Percentiles rank a stretch among this genome's conserved stretches.
phyloP scores from a whole-genome alignment of 2,329 filamentous ascomycete species.

The Cadophora luteo-olivacea region DNA sequence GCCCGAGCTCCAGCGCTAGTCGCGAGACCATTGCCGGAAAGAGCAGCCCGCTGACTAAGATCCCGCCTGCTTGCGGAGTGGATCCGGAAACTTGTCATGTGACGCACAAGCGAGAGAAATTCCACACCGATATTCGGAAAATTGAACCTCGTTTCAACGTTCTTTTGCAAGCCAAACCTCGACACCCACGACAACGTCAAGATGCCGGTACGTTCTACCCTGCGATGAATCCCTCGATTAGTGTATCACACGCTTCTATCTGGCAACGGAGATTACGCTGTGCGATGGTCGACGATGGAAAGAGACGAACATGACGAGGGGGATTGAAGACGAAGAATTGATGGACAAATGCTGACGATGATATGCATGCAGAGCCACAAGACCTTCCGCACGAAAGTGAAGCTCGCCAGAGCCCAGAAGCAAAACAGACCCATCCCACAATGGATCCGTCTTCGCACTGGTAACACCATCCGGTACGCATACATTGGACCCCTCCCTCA shows the following conservation, averaged over 20 bases:
- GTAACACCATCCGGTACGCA: constrained; percentile 96
- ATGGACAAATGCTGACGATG: constrained; percentile 30
- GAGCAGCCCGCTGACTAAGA: constrained; percentile 11
- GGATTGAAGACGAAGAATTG: constrained; percentile 19
- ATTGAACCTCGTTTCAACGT: neutral
- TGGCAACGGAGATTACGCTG: constrained; percentile 6
- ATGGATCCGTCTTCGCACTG: constrained; percentile 98
- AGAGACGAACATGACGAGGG: constrained; percentile 14
- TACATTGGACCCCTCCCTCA: constrained; percentile 13
- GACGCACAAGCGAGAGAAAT: constrained; percentile 11
- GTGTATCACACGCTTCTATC: neutral
- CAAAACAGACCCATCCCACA: constrained; percentile 99
- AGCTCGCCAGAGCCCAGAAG: constrained; percentile 99
- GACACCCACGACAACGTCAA: constrained; percentile 51
- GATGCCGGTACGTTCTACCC: constrained; percentile 58
- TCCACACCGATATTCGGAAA: constrained; percentile 17
- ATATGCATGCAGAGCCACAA: constrained; percentile 82
- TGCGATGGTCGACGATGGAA: constrained; percentile 7
- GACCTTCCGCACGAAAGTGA: constrained; percentile 99
- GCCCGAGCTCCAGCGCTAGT: constrained; percentile 20
- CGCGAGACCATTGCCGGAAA: neutral
- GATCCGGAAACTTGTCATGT: neutral
- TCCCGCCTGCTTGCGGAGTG: neutral
- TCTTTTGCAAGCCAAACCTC: constrained; percentile 30
- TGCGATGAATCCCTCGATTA: neutral